Base-by-base conservation (phyloP, 345 rosid species). In the Cardamine chenopodiifolia region DNA sequence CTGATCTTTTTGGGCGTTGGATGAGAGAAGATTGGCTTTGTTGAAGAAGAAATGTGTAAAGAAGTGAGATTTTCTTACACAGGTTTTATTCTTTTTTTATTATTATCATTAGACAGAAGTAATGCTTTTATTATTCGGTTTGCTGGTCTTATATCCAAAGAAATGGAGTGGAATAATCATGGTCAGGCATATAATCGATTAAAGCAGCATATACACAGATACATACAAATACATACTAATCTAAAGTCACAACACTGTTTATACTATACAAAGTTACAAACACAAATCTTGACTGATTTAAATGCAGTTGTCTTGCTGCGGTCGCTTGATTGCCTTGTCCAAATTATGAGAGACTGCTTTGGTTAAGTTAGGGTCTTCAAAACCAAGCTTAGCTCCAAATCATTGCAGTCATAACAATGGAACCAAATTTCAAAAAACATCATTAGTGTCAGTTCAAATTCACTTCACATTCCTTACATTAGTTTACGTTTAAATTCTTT, bases 341-440 rank as follows among this genome's bases (percentile, higher is more conserved):
- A 96, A 79, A 85, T 89, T 90, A 59, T 82, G 80, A 2, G 91
- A 87, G 32, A 96, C 97, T 17, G 85, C 77, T 31, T 91, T 84
- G 23, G 98, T 96, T 75, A 96, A 80, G 85, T 89, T 89, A 14
- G 86, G 89, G 85, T 96, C 97, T 77, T 85, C 97, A 4, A 90
- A 90, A 35, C 91, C 88, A 53, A 92, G 88, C 85, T 96, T 94
- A 28, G 85, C 59, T 62, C 90, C 88, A 53, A 87, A 85, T 68
- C 98, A 90, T 61, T 32, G 65, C 14, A 72, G 66, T 62, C 29
- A 67, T 49, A 66, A 68, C 40, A 40, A 23, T 9, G 19, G 17
- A 62, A 69, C 49, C 53, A 77, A 62, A 45, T 15, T 48, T 35
- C 3, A 25, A 29, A 19, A 15, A 9, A 10, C 19, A 44, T 44